Evolutionary conservation across 2,329 filamentous ascomycete species (phyloP), one percentile per base, ranked within the genome.

Genomic region (Chaetothyriales sp.): DNA sequence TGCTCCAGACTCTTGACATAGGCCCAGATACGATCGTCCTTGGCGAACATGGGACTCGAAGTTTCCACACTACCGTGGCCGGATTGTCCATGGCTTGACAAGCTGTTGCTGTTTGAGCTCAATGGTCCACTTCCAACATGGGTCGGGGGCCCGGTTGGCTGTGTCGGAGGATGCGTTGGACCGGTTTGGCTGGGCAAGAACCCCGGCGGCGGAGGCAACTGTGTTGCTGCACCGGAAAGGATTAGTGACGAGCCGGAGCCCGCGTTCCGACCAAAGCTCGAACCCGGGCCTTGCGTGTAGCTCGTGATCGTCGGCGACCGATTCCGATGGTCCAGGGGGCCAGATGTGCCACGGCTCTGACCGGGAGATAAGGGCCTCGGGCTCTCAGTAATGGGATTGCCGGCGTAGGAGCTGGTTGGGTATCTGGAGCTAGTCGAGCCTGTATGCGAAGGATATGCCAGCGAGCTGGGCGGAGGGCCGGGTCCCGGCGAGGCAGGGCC

Each of bases 321-420:
- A 55, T 70, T 69, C 39, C 66, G 60, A n/a, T 70, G 68, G 5
- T 63, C 51, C 49, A 67, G 64, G 25, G 62, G 61, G 5, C 69
- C 67, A 43, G 66, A 43, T 66, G 65, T 25, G 62, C 61, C 36
- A 66, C 59, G 46, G 8, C 51, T 44, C 32, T 59, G 57, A 55
- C 67, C 70, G n/a, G 71, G 71, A 20, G 70, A 73, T 43, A 94
- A 72, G 3, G 88, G 83, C 63, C 89, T 93, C 0, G 88, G 87
- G 57, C 86, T 93, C 66, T 95, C 87, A 2, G 84, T 92, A 71
- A 94, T 84, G 52, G 71, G 76, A 49, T 78, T 76, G 56, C 87
- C 81, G 7, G 80, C 76, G 63, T 86, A 93, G 57, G 88, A 76
- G 46, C 71, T 70, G 52, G 70, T 73, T 18, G 71, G 57, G 48